Base-by-base conservation (phyloP, 352 stramenopile species). In the Phytophthora cactorum region DNA sequence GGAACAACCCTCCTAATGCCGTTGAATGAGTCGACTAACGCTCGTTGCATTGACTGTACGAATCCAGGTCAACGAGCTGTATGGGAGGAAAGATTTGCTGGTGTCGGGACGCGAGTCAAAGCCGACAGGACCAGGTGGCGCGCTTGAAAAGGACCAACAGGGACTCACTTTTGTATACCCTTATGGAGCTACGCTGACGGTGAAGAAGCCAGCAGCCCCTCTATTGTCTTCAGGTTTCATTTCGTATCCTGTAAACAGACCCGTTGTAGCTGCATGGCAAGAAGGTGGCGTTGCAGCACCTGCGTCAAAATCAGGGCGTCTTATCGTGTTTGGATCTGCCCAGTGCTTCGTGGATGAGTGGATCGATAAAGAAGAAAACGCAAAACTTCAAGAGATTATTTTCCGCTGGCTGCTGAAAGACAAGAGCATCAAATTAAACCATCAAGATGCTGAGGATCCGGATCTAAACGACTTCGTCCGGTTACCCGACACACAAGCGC, bases 281-380 rank as follows among this genome's bases (percentile, higher is more conserved):
- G 82, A 94, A 51, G 81, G 81, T 25, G 86, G 88, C 11, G 70
- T 92, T 15, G 81, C 78, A n/a, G 75, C 84, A 8, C 79, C 87
- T 2, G 69, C 68, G 17, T 66, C 54, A 49, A 75, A 85, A 22
- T 85, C 72, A 7, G 88, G 88, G 0, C 79, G 93, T 1, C 51
- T 99, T 4, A 74, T 93, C 4, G 96, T 98, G 0, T 82, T 98
- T 44, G 96, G 94, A 17, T 98, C 91, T 15, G 78, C 88, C 0
- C 92, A 98, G 31, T 96, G 98, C 46, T 98, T 99, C 66, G 82
- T 84, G 12, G 96, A 99, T 67, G 89, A 98, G 41, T 99, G 91
- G 91, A 75, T 99, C 22, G 92, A 98, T 69, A 98, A 98, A 72
- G 92, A 98, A 68, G 90, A 98, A 56, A 99, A 99, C 75, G 66